Percentiles rank a stretch among this genome's conserved stretches.
Evolutionary conservation across 2,329 filamentous ascomycete genomes (phyloP).

Genomic region (Graphiopsis chlorocephala): DNA sequence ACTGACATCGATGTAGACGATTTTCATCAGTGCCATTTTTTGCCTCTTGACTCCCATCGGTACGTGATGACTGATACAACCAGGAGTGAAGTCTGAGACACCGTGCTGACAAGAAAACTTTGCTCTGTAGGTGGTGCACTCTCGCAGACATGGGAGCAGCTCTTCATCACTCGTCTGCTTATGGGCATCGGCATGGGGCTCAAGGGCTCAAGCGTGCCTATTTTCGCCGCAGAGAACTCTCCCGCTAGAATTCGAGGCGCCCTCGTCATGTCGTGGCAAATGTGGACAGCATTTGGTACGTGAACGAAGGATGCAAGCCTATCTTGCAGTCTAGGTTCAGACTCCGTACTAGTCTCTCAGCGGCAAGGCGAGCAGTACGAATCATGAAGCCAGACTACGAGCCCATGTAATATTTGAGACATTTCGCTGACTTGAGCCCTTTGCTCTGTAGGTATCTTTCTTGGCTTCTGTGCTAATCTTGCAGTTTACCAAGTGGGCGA

Average conservation of each 20-base stretch:
- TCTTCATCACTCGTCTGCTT: slow-evolving; percentile 34
- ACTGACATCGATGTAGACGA: slow-evolving; percentile 22
- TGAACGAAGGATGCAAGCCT: background rate
- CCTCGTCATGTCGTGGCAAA: slow-evolving; percentile 55
- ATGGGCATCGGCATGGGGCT: slow-evolving; percentile 45
- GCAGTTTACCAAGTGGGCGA: slow-evolving; percentile 39
- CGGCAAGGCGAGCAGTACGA: background rate
- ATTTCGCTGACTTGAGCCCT: background rate
- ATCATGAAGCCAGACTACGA: background rate
- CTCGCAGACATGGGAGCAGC: slow-evolving; percentile 51
- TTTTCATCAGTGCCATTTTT: slow-evolving; percentile 48
- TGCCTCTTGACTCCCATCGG: slow-evolving; percentile 67
- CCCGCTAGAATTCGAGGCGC: slow-evolving; percentile 56
- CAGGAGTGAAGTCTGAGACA: no score
- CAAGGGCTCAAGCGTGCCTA: slow-evolving; percentile 45
- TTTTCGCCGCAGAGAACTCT: slow-evolving; percentile 55
- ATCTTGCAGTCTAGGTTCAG: background rate
- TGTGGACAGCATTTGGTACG: slow-evolving; percentile 47
- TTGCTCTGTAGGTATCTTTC: slow-evolving; percentile 35
- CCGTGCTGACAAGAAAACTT: no score
- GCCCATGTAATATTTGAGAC: background rate
- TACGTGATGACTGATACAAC: no score
- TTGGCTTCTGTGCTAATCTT: slow-evolving; percentile 43
- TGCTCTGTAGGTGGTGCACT: no score
- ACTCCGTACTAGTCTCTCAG: background rate